Evolutionary conservation across 306 rosid species (phyloP).

Genomic region (Inga oerstediana): DNA sequence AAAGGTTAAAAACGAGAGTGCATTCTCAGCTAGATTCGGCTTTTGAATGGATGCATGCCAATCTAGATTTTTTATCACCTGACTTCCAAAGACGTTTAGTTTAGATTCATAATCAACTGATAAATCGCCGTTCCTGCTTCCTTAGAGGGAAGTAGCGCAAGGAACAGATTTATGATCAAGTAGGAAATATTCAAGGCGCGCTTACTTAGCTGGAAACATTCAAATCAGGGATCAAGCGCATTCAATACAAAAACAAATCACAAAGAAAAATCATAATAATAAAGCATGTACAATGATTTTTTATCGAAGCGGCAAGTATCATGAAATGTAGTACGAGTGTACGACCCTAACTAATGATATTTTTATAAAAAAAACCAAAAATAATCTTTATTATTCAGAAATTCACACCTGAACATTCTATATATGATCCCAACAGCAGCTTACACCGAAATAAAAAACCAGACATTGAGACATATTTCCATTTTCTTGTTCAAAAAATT

Average conservation of each 20-base stretch:
- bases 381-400: background rate
- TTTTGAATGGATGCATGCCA: background rate
- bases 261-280: background rate
- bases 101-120: background rate
- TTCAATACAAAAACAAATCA: background rate
- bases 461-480: background rate
- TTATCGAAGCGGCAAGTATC: background rate
- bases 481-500: constrained; percentile 11
- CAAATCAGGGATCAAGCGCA: background rate
- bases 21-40: background rate
- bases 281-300: background rate
- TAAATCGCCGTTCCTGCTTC: background rate
- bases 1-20: background rate
- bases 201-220: background rate
- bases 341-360: background rate
- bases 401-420: background rate
- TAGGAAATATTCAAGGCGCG: background rate
- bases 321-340: background rate
- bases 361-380: background rate
- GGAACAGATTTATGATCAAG: background rate
- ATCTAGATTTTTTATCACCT: background rate
- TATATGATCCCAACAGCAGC: constrained; percentile 3
- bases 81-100: background rate
- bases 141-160: background rate
- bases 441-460: background rate